Evolutionary conservation across 2,329 filamentous ascomycete genomes (phyloP).

Genomic region (Calonectria honghensis): DNA sequence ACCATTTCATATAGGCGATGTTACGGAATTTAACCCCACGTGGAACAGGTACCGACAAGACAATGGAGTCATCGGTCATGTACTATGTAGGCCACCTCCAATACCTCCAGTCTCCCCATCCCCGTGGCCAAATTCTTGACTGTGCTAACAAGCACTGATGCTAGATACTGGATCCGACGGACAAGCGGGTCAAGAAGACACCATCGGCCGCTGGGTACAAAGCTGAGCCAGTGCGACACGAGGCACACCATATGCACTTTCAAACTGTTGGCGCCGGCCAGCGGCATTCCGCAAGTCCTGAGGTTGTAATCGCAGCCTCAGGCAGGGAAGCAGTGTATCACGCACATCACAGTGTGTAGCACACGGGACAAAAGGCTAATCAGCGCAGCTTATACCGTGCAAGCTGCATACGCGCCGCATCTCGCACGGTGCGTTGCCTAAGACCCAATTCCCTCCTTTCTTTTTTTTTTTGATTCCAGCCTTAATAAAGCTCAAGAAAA

Average conservation of each 20-base stretch:
- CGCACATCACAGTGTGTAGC: conserved; percentile 31
- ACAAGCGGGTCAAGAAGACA: conserved; percentile 10
- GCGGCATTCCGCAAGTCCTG: background rate
- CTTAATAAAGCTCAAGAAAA: conserved; percentile 9
- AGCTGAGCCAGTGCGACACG: conserved; percentile 2
- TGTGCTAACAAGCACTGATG: background rate
- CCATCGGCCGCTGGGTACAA: conserved; percentile 13
- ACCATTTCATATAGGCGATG: conserved; percentile 25
- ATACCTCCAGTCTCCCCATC: background rate
- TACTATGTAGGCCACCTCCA: background rate
- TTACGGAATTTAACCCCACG: conserved; percentile 25
- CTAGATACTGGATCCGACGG: background rate
- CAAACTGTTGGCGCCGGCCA: conserved; percentile 15
- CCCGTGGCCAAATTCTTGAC: background rate
- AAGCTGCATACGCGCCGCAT: conserved; percentile 1
- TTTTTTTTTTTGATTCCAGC: conserved; percentile 19
- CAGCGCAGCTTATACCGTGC: conserved; percentile 11
- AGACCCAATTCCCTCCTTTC: conserved; percentile 23
- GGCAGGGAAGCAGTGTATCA: conserved; percentile 21
- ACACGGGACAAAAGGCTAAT: conserved; percentile 5
- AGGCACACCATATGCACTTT: conserved; percentile 22
- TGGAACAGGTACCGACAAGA: conserved; percentile 20
- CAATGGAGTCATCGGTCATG: background rate
- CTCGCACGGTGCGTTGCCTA: conserved; percentile 41
- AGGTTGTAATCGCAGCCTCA: conserved; percentile 28